Percentiles rank a stretch among this genome's conserved stretches.
Evolutionary conservation across 1,284 basidiomycete genomes (phyloP).

Genomic region (Tilletia caries): DNA sequence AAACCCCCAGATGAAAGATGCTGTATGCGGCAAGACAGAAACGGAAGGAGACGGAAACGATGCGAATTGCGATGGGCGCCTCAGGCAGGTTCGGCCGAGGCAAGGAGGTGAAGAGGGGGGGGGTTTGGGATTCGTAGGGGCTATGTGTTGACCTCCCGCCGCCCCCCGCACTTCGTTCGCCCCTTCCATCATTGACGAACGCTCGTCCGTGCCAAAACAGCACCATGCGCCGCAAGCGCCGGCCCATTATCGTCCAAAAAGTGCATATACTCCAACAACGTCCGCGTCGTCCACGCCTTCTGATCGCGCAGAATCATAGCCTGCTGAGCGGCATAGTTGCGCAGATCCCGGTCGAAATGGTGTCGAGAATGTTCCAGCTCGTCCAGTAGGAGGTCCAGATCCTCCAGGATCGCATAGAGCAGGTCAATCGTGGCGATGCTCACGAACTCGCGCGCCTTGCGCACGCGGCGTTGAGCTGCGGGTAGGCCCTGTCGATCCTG

Average conservation of each 20-base stretch:
- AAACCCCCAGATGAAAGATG: too few species aligned
- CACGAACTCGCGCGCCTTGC: slow-evolving; percentile 31
- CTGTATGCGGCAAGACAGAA: too few species aligned
- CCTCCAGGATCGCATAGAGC: slow-evolving; percentile 44
- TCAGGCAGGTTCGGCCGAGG: too few species aligned
- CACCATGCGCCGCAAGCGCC: slow-evolving; percentile 33
- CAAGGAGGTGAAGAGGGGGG: too few species aligned
- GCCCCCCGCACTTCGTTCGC: too few species aligned
- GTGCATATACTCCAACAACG: slow-evolving; percentile 37
- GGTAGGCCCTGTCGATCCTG: slow-evolving; percentile 21
- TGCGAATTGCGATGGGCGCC: too few species aligned
- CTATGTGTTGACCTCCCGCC: too few species aligned
- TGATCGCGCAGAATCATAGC: slow-evolving; percentile 48
- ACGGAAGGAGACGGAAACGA: too few species aligned
- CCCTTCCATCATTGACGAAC: not conserved
- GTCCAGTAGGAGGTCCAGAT: slow-evolving; percentile 41
- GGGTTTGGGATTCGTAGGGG: too few species aligned
- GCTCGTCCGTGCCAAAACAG: slow-evolving; percentile 23
- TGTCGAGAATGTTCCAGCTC: slow-evolving; percentile 36
- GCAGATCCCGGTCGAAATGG: slow-evolving; percentile 39
- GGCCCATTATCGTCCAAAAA: slow-evolving; percentile 44
- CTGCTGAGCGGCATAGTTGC: slow-evolving; percentile 48
- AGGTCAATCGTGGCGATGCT: slow-evolving; percentile 35
- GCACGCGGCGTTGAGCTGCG: slow-evolving; percentile 22
- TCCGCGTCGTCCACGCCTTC: slow-evolving; percentile 44